Conservation (phyloP, 2,329 filamentous ascomycete genomes). For the Alternaria sp. region DNA sequence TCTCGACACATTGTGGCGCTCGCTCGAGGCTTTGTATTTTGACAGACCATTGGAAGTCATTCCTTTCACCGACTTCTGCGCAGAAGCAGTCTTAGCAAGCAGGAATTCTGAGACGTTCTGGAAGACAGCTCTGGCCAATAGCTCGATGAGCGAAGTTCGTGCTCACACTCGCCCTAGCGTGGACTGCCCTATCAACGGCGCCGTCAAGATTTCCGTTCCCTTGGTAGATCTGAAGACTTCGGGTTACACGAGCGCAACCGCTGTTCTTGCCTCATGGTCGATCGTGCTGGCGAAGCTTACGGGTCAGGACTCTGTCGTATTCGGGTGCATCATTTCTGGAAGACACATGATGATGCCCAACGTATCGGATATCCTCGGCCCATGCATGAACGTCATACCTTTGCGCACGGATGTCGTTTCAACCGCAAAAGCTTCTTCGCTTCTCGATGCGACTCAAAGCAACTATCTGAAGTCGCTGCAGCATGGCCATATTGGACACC, state of each 20-base stretch:
- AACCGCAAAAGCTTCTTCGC: neutral
- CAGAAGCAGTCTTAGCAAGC: neutral
- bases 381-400: conserved; percentile 7
- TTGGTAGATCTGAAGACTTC: neutral
- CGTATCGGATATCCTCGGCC: neutral
- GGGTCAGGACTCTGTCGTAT: neutral
- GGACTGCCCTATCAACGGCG: neutral
- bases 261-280: conserved; percentile 1
- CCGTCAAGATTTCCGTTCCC: neutral
- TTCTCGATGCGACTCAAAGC: neutral
- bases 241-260: conserved; percentile 1
- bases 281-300: neutral
- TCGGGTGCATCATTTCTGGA: conserved; percentile 4
- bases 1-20: conserved; percentile 4
- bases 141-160: neutral
- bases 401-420: neutral
- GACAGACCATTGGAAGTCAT: neutral
- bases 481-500: conserved; percentile 3
- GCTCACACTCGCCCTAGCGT: neutral
- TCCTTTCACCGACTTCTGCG: conserved; percentile 1
- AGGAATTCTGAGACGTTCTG: neutral
- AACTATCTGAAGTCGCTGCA: conserved; percentile 4
- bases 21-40: neutral
- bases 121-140: neutral
- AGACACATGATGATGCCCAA: neutral